A percentile compares a stretch with the other conserved stretches of the same genome.
Conservation (phyloP, 352 stramenopile species). For the Globisporangium spiculum region DNA sequence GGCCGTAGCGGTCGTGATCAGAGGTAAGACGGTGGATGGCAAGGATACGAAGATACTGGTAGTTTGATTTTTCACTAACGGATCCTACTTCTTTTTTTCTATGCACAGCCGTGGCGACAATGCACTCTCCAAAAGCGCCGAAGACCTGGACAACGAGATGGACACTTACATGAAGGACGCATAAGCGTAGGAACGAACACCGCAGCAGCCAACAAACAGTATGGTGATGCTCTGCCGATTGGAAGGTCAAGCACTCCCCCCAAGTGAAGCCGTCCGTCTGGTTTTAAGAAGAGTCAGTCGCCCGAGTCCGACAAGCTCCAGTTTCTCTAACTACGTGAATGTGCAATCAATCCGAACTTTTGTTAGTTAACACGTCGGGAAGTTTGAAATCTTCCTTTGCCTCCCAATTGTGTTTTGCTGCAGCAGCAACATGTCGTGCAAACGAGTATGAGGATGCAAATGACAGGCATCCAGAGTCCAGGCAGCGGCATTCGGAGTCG, state of each 20-base stretch:
- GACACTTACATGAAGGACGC: slow-evolving; percentile 86
- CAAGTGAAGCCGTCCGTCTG: neutral
- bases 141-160: slow-evolving; percentile 85
- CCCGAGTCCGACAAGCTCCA: no score
- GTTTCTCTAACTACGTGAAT: neutral
- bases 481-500: no score
- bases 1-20: slow-evolving; percentile 20
- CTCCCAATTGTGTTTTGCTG: no score
- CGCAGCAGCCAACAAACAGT: neutral
- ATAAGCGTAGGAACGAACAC: slow-evolving; percentile 27
- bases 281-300: neutral
- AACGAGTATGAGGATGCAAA: no score
- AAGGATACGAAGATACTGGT: neutral
- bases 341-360: slow-evolving; percentile 1
- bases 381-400: no score
- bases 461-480: no score
- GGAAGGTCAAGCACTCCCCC: slow-evolving; percentile 1
- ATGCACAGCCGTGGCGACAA: slow-evolving; percentile 30
- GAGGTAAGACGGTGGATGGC: neutral
- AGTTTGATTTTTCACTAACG: neutral
- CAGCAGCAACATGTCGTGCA: no score
- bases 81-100: neutral
- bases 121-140: slow-evolving; percentile 39
- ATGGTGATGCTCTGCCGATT: neutral
- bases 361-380: neutral